phyloP scores from a whole-genome alignment of 441 rosid species.

The Eruca vesicaria region DNA sequence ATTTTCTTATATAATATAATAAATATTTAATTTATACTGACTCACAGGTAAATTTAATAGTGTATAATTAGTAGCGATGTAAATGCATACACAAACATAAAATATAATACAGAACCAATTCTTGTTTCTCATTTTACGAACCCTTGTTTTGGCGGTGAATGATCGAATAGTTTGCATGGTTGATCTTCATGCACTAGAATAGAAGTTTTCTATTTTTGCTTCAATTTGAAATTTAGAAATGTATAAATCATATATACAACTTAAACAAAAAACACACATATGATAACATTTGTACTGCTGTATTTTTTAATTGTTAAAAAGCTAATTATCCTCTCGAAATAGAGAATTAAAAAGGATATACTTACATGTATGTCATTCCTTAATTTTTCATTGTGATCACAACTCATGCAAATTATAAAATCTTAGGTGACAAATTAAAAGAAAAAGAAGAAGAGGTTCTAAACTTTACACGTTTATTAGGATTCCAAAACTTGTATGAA shows the following conservation, averaged over 20 bases:
- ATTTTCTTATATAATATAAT: not conserved
- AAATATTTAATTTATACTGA: not conserved
- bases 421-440: conserved; percentile 20
- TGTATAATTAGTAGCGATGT: not conserved
- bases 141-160: not conserved
- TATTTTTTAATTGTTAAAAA: not conserved
- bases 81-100: not conserved
- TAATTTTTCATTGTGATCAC: not conserved
- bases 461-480: conserved; percentile 11
- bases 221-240: not conserved
- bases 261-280: not conserved
- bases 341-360: not conserved
- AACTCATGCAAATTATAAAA: conserved; percentile 12
- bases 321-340: not conserved
- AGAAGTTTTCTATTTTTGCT: not conserved
- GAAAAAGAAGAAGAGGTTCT: conserved; percentile 3
- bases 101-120: not conserved
- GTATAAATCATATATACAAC: not conserved
- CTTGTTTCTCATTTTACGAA: not conserved
- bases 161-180: not conserved
- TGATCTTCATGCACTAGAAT: not conserved
- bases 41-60: not conserved
- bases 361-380: conserved; percentile 4
- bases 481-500: conserved; percentile 6
- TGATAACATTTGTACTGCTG: conserved; percentile 15